Conservation (phyloP, 2,329 filamentous ascomycete species). For the Pyrenochaeta sp. region DNA sequence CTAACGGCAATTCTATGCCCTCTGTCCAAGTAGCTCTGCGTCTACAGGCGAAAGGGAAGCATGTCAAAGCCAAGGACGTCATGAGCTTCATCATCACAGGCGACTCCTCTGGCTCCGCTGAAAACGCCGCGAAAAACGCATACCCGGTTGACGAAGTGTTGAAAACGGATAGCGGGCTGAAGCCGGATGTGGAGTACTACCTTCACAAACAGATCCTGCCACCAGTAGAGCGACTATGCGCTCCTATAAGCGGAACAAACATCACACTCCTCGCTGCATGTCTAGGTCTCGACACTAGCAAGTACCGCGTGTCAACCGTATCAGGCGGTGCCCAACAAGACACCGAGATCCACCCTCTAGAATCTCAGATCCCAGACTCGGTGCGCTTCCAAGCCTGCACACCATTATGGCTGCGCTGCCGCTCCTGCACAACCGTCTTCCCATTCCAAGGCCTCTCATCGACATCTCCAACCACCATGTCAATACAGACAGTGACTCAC, state of each 20-base stretch:
- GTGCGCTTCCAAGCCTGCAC: slow-evolving; percentile 86
- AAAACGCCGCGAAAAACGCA: slow-evolving; percentile 85
- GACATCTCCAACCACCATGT: slow-evolving; percentile 16
- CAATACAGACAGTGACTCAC: slow-evolving; percentile 63
- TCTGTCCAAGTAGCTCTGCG: slow-evolving; percentile 95
- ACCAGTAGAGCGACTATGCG: slow-evolving; percentile 95
- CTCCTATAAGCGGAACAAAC: slow-evolving; percentile 92
- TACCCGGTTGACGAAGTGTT: slow-evolving; percentile 85
- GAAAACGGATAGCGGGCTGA: slow-evolving; percentile 76
- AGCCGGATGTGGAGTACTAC: slow-evolving; percentile 97
- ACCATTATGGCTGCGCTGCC: slow-evolving; percentile 80
- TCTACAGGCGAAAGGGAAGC: slow-evolving; percentile 85
- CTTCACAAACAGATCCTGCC: slow-evolving; percentile 98
- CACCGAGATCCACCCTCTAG: slow-evolving; percentile 78
- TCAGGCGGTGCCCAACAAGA: slow-evolving; percentile 57
- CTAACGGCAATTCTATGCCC: slow-evolving; percentile 93
- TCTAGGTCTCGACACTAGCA: slow-evolving; percentile 87
- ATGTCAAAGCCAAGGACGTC: slow-evolving; percentile 90
- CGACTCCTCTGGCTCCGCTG: slow-evolving; percentile 67
- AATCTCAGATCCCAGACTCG: slow-evolving; percentile 91
- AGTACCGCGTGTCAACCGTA: slow-evolving; percentile 77
- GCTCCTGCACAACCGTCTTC: slow-evolving; percentile 76
- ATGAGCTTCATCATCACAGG: slow-evolving; percentile 94
- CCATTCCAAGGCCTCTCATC: slow-evolving; percentile 77
- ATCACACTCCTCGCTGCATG: slow-evolving; percentile 90